Evolutionary conservation across 1,139 yeast species (phyloP), one percentile per base, ranked within the genome.

Genomic region (Taphrina pruni): DNA sequence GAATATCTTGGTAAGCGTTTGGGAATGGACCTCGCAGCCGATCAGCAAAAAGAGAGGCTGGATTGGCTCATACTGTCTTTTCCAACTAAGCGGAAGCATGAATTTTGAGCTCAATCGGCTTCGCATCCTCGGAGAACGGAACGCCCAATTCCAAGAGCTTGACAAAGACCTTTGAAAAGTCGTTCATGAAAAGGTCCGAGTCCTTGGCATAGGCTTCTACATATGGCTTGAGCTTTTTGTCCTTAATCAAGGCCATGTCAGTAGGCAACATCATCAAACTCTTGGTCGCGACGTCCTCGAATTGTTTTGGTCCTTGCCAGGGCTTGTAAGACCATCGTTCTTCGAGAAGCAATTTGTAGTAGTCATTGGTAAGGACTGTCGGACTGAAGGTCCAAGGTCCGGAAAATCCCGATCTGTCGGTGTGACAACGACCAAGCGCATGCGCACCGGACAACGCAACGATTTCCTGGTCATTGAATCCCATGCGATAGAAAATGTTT

Each of bases 351-450:
- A 90, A 83, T 72, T 85, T 87, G 81, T 80, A 93, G 79, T 79
- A 81, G 14, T 82, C 81, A 75, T 81, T 81, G 70, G 77, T 74
- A 79, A 93, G 90, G 79, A 85, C 81, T 74, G 92, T 92, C 75
- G 91, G 90, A 52, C 92, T 87, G 70, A 93, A 94, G 70, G 94
- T 95, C 98, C 98, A 93, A 65, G 97, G 97, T 65, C 97, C 97
- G 72, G 89, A 95, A 78, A 81, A 93, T 1, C 97, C 97, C 36
- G 81, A 78, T 39, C 72, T 65, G 35, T 72, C 73, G 11, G 83
- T 81, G 75, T 87, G 90, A 73, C 89, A 85, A 55, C 90, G 80
- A 20, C 91, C 91, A 35, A 87, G 76, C 45, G 86, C 83, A 77
- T 87, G 90, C 1, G 88, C 88, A 12, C 91, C 91, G 46, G 85